Percentiles rank a stretch among this genome's conserved stretches.
Conservation (phyloP, 1,139 yeast genomes). For the Candida tetrigidarum region DNA sequence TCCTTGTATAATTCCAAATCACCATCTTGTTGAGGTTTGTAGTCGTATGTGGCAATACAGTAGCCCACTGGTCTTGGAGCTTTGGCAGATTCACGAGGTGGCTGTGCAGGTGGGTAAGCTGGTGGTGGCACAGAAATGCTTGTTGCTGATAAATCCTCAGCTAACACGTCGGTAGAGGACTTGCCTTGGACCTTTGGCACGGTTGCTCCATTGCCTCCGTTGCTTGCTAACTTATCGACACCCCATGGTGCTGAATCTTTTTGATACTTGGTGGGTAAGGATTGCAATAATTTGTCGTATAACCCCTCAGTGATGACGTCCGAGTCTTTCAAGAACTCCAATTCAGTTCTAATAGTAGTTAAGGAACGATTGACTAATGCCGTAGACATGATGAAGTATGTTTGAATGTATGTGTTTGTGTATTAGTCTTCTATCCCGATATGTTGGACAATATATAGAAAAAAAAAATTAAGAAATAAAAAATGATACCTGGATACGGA, state of each 20-base stretch:
- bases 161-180: conserved; percentile 19
- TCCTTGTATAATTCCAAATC: conserved; percentile 72
- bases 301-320: conserved; percentile 69
- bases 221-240: conserved; percentile 38
- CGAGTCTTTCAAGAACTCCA: conserved; percentile 80
- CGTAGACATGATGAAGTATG: conserved; percentile 47
- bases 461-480: neutral
- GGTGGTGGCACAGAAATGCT: conserved; percentile 23
- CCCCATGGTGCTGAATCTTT: conserved; percentile 60
- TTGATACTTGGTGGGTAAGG: conserved; percentile 64
- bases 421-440: too few species aligned
- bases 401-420: neutral
- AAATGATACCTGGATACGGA: neutral
- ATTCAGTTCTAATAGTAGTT: conserved; percentile 73
- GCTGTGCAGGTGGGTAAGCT: conserved; percentile 21
- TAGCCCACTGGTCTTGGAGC: conserved; percentile 37
- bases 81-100: conserved; percentile 22
- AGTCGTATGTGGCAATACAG: conserved; percentile 74
- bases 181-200: conserved; percentile 10
- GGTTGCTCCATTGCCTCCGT: neutral
- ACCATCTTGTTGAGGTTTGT: conserved; percentile 64
- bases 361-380: conserved; percentile 80
- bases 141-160: conserved; percentile 28
- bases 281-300: conserved; percentile 51
- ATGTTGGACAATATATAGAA: too few species aligned